A percentile compares a stretch with the other conserved stretches of the same genome.
These are phyloP conservation scores for Senna tora DNA, from an alignment of 306 rosid genomes.

Conservation along the genomic window DNA sequence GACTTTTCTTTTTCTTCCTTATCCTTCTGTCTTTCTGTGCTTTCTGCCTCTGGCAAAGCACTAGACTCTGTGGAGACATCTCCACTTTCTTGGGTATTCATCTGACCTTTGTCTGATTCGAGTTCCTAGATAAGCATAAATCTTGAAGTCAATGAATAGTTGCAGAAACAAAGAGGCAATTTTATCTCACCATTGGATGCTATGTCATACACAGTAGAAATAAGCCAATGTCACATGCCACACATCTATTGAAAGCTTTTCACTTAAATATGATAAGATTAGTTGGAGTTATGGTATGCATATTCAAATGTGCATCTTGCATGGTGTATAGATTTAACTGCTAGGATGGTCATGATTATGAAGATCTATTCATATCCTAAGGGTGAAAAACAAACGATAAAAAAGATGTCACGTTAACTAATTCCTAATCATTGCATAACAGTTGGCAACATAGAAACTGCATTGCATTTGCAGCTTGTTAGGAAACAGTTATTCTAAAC, in stretches of 20 bases:
- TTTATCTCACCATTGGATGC: background rate
- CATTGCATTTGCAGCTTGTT: background rate
- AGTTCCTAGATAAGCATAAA: conserved; percentile 59
- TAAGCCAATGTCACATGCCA: background rate
- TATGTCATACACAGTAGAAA: background rate
- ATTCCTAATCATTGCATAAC: background rate
- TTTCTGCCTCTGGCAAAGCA: conserved; percentile 66
- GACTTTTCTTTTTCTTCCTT: conserved; percentile 82
- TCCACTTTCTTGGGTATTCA: conserved; percentile 53
- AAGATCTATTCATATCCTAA: background rate
- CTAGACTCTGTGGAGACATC: conserved; percentile 63
- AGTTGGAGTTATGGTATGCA: background rate
- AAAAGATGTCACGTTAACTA: background rate
- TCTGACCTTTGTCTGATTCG: conserved; percentile 79
- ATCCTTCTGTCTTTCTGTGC: conserved; percentile 66
- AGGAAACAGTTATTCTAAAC: background rate
- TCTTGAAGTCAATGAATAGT: conserved; percentile 38
- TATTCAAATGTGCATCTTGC: background rate
- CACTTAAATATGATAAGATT: background rate
- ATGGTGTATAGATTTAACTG: background rate
- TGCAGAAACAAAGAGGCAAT: conserved; percentile 5
- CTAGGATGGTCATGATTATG: background rate
- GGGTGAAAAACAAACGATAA: background rate
- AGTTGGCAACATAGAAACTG: background rate
- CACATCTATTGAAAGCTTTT: background rate